phyloP scores from a whole-genome alignment of 768 basidiomycete species.

The Trametes cingulata region DNA sequence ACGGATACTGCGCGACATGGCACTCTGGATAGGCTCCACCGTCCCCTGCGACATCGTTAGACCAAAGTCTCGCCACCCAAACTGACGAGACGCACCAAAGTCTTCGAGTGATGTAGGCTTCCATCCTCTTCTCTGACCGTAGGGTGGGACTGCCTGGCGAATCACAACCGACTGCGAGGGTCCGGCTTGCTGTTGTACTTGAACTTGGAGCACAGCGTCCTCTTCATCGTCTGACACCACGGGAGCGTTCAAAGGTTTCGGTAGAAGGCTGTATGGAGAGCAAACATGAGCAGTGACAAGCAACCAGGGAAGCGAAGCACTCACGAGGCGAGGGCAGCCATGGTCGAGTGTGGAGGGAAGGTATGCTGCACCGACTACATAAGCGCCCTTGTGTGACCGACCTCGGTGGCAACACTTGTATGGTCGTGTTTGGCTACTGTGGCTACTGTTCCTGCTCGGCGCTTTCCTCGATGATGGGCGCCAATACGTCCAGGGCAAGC shows the following conservation, averaged over 20 bases:
- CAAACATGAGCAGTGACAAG: conserved; percentile 11
- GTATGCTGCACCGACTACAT: too few species aligned
- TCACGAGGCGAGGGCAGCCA: conserved; percentile 78
- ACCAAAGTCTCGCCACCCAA: conserved; percentile 8
- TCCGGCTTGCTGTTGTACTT: conserved; percentile 30
- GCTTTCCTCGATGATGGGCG: not conserved
- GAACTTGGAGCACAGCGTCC: conserved; percentile 37
- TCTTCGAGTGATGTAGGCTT: conserved; percentile 80
- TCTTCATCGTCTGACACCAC: conserved; percentile 63
- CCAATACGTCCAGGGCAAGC: not conserved
- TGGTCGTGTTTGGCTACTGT: conserved; percentile 9
- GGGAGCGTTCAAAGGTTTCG: conserved; percentile 60
- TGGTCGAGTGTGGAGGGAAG: conserved; percentile 26
- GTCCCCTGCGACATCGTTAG: conserved; percentile 49
- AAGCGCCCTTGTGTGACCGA: conserved; percentile 12
- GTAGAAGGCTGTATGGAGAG: conserved; percentile 53
- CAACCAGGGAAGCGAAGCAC: conserved; percentile 32
- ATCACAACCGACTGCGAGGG: conserved; percentile 45
- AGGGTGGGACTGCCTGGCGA: conserved; percentile 68
- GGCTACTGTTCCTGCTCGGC: not conserved
- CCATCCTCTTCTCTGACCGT: conserved; percentile 87
- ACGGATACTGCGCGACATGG: conserved; percentile 94
- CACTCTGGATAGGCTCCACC: conserved; percentile 94
- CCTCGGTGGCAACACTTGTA: conserved; percentile 1
- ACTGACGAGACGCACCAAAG: conserved; percentile 58